phyloP scores from a whole-genome alignment of 2,329 filamentous ascomycete species.

The Diaporthe australafricana region DNA sequence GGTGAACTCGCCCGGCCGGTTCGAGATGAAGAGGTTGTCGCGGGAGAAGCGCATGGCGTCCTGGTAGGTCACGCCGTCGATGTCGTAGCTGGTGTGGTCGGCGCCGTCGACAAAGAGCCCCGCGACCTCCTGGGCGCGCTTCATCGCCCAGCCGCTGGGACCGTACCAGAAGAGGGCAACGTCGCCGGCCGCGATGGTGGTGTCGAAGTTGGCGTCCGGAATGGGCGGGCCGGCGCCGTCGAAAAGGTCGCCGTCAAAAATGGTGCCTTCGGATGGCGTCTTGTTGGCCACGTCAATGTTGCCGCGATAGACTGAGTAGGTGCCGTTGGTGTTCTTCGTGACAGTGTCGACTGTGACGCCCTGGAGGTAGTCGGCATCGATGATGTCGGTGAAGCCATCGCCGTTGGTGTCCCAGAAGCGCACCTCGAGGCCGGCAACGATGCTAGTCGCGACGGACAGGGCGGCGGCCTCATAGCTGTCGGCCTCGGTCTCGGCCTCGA shows the following conservation, averaged over 20 bases:
- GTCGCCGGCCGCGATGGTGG: slow-evolving; percentile 29
- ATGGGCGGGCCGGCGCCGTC: background rate
- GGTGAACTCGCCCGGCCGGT: slow-evolving; percentile 14
- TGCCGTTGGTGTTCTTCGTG: background rate
- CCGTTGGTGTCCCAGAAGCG: slow-evolving; percentile 16
- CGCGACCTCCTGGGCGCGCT: background rate
- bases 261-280: background rate
- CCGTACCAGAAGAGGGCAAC: slow-evolving; percentile 7
- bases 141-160: background rate
- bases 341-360: background rate
- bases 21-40: slow-evolving; percentile 10
- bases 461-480: background rate
- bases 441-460: background rate
- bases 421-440: background rate
- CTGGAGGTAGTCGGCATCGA: slow-evolving; percentile 6
- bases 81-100: background rate
- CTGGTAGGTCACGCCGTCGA: background rate
- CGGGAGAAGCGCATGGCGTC: slow-evolving; percentile 16
- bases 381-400: slow-evolving; percentile 12
- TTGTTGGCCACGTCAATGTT: background rate
- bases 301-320: background rate
- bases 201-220: slow-evolving; percentile 40
- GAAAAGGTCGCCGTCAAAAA: background rate
- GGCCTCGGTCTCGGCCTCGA: background rate
- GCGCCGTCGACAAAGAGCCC: background rate